Base-by-base conservation (phyloP, 2,329 filamentous ascomycete species). In the Fusarium secorum region DNA sequence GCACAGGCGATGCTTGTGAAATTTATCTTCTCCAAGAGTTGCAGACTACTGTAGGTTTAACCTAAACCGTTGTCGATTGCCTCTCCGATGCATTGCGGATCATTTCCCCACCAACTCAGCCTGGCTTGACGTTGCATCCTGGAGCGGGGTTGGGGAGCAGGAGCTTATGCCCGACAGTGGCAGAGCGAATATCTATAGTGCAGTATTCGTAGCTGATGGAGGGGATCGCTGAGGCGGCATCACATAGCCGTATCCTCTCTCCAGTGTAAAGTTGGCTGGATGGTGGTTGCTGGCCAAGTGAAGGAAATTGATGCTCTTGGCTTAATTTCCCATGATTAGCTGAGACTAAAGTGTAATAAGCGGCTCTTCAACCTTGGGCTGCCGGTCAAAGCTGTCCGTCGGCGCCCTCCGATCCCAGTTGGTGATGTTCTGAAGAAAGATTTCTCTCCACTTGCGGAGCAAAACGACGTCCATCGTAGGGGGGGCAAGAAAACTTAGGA, bases 1-100 rank as follows among this genome's bases (percentile, higher is more conserved):
- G 41, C n/a, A 44, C 35, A 45, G 41, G 44, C 39, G 24, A 44
- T 42, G 57, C 42, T 28, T 56, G 35, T 22, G 48, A 51, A 38
- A 20, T 52, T 53, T 56, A 46, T 58, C 24, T 44, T 32, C 39
- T 38, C 17, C 13, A 30, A 44, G 22, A 45, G 18, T 46, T 30
- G 36, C 33, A 66, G n/a, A 48, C 44, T 52, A 36, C 33, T 42
- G 60, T 56, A 42, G 32, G 20, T 11, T 44, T 36, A 39, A n/a
- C 32, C 32, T 52, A 48, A 57, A 33, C 56, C 45, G 44, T 59
- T 62, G 41, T 57, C 57, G 56, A 63, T 48, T 60, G 48, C 42
- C 58, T 61, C 44, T 68, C 69, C 70, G 73, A 64, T 60, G 41
- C 52, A 54, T 66, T 52, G 62, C 72, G 72, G 70, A 60, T 64